These are phyloP conservation scores for Lactifluus piperatus DNA, from an alignment of 768 basidiomycete species.

Conservation along the genomic window DNA sequence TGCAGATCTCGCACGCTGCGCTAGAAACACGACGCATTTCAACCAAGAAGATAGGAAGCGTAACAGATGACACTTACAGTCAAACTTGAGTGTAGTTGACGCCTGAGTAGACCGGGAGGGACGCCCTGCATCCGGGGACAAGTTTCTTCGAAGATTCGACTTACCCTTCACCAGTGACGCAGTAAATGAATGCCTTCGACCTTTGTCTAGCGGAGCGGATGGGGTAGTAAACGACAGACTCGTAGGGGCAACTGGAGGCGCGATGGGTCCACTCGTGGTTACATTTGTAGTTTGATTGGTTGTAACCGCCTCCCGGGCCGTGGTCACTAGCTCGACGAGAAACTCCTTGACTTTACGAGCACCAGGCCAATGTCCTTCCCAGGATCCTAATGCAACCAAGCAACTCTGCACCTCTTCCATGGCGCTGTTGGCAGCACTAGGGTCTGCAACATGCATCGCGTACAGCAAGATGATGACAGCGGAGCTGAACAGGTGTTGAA, in stretches of 20 bases:
- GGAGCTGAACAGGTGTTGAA: constrained; percentile 83
- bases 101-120: constrained; percentile 24
- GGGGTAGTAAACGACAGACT: constrained; percentile 1
- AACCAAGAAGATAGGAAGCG: neutral
- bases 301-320: constrained; percentile 58
- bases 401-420: constrained; percentile 79
- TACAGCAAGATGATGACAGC: constrained; percentile 79
- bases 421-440: constrained; percentile 54
- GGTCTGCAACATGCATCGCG: constrained; percentile 75
- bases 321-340: constrained; percentile 58
- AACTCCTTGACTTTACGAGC: constrained; percentile 82
- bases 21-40: constrained; percentile 27
- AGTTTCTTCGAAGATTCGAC: constrained; percentile 25
- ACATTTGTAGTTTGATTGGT: constrained; percentile 22
- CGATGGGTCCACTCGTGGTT: constrained; percentile 16
- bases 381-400: constrained; percentile 59
- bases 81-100: constrained; percentile 25
- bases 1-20: constrained; percentile 63
- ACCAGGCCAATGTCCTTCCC: constrained; percentile 85
- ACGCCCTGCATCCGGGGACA: constrained; percentile 28
- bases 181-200: constrained; percentile 20
- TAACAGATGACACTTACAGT: constrained; percentile 24
- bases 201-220: constrained; percentile 12
- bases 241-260: constrained; percentile 3
- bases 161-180: constrained; percentile 20